phyloP scores from a whole-genome alignment of 2,329 filamentous ascomycete genomes.

The Cercospora citrullina region DNA sequence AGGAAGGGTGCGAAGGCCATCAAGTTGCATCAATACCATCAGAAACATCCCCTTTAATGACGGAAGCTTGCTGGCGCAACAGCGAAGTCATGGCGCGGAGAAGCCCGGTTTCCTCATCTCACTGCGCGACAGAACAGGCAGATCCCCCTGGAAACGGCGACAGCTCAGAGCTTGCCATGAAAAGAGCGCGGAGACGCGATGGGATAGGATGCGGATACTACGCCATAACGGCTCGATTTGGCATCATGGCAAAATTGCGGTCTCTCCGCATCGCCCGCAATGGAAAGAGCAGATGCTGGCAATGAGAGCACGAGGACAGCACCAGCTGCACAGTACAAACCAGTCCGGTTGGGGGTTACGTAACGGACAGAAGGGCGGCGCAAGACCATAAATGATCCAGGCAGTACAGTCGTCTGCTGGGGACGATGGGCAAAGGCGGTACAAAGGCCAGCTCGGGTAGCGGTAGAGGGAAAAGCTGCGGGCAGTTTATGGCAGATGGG shows the following conservation, averaged over 20 bases:
- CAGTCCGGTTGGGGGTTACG: not conserved
- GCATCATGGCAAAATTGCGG: not conserved
- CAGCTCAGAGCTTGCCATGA: not conserved
- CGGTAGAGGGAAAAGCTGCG: not conserved
- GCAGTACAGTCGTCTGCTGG: not conserved
- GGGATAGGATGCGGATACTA: not conserved
- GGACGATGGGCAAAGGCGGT: not conserved
- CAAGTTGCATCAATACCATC: not conserved
- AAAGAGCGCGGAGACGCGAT: not conserved
- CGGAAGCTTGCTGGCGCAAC: not conserved
- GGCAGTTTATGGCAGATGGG: not conserved
- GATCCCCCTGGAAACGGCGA: not conserved
- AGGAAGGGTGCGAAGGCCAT: not conserved
- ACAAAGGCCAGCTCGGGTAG: not conserved
- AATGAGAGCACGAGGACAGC: not conserved
- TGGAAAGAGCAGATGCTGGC: not conserved
- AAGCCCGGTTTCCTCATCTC: not conserved
- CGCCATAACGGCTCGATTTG: not conserved
- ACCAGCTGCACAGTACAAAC: not conserved
- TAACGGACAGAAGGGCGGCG: not conserved
- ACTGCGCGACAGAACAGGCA: not conserved
- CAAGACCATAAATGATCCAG: not conserved
- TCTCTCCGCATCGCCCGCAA: not conserved
- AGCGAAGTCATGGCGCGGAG: not conserved
- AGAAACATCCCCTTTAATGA: not conserved